Base-by-base conservation (phyloP, 768 basidiomycete genomes). In the Boletus sp. region DNA sequence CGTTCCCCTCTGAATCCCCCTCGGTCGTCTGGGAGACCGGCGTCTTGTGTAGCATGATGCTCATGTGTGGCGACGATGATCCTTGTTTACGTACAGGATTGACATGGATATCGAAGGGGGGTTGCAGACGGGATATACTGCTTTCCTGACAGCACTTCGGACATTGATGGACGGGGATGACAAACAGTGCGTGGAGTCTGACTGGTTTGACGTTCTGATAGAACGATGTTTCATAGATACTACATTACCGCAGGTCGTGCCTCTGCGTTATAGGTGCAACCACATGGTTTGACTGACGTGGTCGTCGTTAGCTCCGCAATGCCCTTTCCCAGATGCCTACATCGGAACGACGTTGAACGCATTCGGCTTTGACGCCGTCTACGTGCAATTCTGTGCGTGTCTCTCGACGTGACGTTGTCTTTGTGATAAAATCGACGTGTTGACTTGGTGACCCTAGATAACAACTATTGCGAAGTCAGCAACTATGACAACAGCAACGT, bases 291-390 rank as follows among this genome's bases (percentile, higher is more conserved):
- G 28, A 45, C 51, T 42, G 56, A 52, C 42, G 37, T 30, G 50
- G 10, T 18, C 39, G 20, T 52, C 6, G 4, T 44, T 28, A 62
- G 75, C 75, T 41, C 75, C 75, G 39, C 75, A 82, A 50, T 81
- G 80, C 61, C 77, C 78, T 7, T 82, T 67, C 64, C 81, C 80
- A 0, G 80, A 82, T 61, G 72, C 78, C 5, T 74, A 75, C 47
- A 64, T 81, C 5, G 76, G 78, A 7, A 64, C 73, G 1, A 75
- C 77, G 44, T 61, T 81, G 61, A 75, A 76, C 60, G 66, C 63
- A 0, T 77, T 78, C 30, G 69, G 63, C 1, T 81, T 82, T 53
- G 80, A 82, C 57, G 80, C 78, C 4, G 69, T 81, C 50, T 81
- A 78, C 41, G 81, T 81, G 24, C 80, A 81, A 59, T 80, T 81